Conservation (phyloP, 371 early-diverging fungal genomes). For the Batkoa obscura region DNA sequence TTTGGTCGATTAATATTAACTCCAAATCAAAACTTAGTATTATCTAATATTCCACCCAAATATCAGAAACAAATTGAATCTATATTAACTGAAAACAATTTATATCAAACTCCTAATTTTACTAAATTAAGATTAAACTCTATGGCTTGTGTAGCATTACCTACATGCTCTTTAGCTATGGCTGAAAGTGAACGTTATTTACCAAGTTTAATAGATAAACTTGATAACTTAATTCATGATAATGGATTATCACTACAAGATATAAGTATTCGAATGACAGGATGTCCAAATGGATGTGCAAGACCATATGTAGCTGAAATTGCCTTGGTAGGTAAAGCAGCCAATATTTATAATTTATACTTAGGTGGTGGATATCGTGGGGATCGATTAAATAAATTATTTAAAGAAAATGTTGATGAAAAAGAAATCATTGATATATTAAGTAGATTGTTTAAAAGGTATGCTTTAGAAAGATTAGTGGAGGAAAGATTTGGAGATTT, state of each 20-base stretch:
- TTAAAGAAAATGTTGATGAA: constrained; percentile 68
- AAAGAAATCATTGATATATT: constrained; percentile 61
- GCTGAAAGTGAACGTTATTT: constrained; percentile 91
- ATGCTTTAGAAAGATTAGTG: constrained; percentile 38
- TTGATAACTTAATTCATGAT: constrained; percentile 59
- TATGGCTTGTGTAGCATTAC: constrained; percentile 89
- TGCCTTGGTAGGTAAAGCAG: constrained; percentile 88
- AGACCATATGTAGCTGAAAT: constrained; percentile 84
- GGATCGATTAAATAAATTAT: constrained; percentile 71
- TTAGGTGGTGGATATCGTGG: constrained; percentile 81
- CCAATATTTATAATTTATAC: constrained; percentile 80
- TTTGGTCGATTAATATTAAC: constrained; percentile 74
- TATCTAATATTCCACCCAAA: constrained; percentile 50
- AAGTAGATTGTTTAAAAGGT: constrained; percentile 60
- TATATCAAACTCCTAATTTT: constrained; percentile 55
- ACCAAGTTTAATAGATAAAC: constrained; percentile 51
- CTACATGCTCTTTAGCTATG: constrained; percentile 86
- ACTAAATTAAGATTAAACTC: constrained; percentile 65
- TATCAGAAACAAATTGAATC: constrained; percentile 48
- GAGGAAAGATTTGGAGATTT: constrained; percentile 87
- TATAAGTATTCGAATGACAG: constrained; percentile 88
- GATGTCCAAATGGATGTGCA: constrained; percentile 91
- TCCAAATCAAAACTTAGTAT: constrained; percentile 76
- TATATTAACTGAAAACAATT: constrained; percentile 50
- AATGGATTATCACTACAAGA: constrained; percentile 66